Evolutionary conservation across 179 eudicot species (phyloP).

Genomic region (Corrigiola litoralis): DNA sequence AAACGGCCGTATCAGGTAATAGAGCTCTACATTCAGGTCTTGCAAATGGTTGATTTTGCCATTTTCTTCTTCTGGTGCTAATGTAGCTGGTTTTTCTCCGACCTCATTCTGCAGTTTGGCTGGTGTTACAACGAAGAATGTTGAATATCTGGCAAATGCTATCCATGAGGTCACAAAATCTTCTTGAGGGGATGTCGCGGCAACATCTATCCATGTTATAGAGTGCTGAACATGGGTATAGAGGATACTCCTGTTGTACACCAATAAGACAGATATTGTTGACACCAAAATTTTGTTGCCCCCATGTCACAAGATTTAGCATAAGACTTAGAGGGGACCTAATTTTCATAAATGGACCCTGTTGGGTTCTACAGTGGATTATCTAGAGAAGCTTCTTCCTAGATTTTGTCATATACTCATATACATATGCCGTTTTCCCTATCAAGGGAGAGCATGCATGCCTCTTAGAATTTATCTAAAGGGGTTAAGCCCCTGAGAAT

Average conservation of each 20-base stretch:
- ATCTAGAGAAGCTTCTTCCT: not conserved
- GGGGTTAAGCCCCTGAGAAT: too few species aligned
- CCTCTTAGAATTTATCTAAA: too few species aligned
- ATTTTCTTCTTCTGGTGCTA: not conserved
- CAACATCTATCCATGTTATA: not conserved
- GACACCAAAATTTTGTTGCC: slow-evolving; percentile 1
- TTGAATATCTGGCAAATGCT: slow-evolving; percentile 88
- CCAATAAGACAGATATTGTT: slow-evolving; percentile 12
- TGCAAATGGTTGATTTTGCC: not conserved
- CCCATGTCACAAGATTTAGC: not conserved
- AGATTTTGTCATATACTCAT: too few species aligned
- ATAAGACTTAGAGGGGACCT: not conserved
- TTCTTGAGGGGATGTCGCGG: slow-evolving; percentile 19
- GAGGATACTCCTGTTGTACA: slow-evolving; percentile 12
- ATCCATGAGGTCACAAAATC: slow-evolving; percentile 87
- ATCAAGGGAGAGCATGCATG: too few species aligned
- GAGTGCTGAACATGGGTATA: not conserved
- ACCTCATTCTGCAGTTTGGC: slow-evolving; percentile 70
- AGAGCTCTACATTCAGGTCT: not conserved
- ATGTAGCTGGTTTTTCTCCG: not conserved
- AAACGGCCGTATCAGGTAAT: slow-evolving; percentile 92
- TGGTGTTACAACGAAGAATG: slow-evolving; percentile 87
- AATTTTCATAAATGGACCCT: too few species aligned
- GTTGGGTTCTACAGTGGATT: too few species aligned
- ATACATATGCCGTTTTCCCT: too few species aligned